phyloP scores from a whole-genome alignment of 2,329 filamentous ascomycete genomes.

The Saccharata proteae region DNA sequence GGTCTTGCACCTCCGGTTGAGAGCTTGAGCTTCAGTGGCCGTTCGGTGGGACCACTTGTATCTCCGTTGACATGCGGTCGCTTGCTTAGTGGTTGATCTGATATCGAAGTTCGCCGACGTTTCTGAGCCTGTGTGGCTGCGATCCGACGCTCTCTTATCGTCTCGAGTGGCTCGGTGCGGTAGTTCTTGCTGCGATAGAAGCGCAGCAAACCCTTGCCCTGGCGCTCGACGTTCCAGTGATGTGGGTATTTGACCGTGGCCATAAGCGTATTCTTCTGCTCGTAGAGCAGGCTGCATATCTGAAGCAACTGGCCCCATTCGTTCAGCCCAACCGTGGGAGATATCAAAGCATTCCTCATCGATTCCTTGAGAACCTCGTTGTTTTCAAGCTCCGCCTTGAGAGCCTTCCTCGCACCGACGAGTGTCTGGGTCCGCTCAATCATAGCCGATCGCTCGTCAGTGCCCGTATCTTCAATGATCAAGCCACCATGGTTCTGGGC shows the following conservation, averaged over 20 bases:
- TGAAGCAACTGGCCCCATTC: constrained; percentile 47
- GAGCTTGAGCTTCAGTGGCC: constrained; percentile 6
- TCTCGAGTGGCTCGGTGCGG: constrained; percentile 5
- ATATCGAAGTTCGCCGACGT: constrained; percentile 4
- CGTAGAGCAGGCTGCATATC: constrained; percentile 45
- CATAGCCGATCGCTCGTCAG: constrained; percentile 38
- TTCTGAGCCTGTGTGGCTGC: constrained; percentile 5
- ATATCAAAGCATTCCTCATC: constrained; percentile 44
- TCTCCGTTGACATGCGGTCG: constrained; percentile 4
- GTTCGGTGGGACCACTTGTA: neutral
- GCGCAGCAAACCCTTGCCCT: constrained; percentile 33
- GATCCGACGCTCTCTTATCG: constrained; percentile 5
- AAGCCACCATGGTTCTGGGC: constrained; percentile 31
- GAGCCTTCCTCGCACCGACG: constrained; percentile 44
- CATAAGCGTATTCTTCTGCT: constrained; percentile 36
- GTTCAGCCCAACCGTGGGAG: constrained; percentile 36
- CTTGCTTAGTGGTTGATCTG: constrained; percentile 6
- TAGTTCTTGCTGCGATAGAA: constrained; percentile 18
- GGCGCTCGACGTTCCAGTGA: constrained; percentile 43
- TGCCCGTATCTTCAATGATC: constrained; percentile 45
- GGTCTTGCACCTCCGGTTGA: neutral
- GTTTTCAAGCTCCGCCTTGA: constrained; percentile 40
- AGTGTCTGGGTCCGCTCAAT: constrained; percentile 43
- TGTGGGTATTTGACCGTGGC: constrained; percentile 43
- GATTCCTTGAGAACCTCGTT: constrained; percentile 39